Evolutionary conservation across 805 yeast species (phyloP), one percentile per base, ranked within the genome.

Genomic region (Yamadazyma olivae): DNA sequence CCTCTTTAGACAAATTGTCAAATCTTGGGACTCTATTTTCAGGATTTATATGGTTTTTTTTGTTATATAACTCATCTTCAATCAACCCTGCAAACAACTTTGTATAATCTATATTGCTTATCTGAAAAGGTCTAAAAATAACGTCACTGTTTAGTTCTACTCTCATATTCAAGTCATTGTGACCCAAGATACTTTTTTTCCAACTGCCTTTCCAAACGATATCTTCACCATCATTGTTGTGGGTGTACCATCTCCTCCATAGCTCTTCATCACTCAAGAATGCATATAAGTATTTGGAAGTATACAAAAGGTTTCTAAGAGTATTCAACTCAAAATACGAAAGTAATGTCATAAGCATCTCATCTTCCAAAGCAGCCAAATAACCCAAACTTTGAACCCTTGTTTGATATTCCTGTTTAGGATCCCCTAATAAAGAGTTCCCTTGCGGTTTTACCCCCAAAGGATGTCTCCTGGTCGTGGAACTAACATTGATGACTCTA

Each of bases 51-150:
- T 58, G 36, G 19, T 53, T 56, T n/a, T 28, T n/a, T 36, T 53
- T 60, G 36, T 57, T 56, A 1, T 18, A 33, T 23, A 51, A 51
- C 50, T 77, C 81, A 38, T 74, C 77, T 1, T 53, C 57, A 4
- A 81, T 69, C 3, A 81, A 52, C 25, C 67, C 67, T 18, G 59
- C 53, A 46, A 83, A 76, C 3, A 77, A 49, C 17, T 57, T 51
- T 4, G 54, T 46, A 54, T 84, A 85, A 50, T 83, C 71, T 14
- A 86, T 67, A 44, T 81, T 83, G 1, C 95, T 71, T 44, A 93
- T 81, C 51, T 86, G 93, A 50, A 75, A 88, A 3, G 96, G 96
- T 33, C 93, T 69, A 55, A 81, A 89, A 10, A 90, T 57, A n/a
- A 75, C 46, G 52, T 89, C 96, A 0, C 95, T 83, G 53, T 88